Evolutionary conservation across 345 rosid genomes (phyloP).

Genomic region (Turnera subulata): DNA sequence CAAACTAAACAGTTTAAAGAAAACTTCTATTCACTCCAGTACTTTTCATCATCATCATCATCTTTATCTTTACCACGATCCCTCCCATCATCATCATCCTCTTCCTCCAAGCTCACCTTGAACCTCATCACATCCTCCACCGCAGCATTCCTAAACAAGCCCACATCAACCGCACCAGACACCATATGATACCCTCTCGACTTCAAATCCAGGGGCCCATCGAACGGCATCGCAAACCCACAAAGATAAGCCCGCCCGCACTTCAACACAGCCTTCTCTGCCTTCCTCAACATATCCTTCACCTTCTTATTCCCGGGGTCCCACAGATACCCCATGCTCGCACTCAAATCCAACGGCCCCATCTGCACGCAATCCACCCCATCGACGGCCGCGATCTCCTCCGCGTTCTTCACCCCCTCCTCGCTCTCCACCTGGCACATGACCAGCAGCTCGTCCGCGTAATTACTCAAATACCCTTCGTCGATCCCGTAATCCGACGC

Average conservation of each 20-base stretch:
- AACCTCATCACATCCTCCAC: constrained; percentile 75
- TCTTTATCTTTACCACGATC: constrained; percentile 1
- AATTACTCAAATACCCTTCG: constrained; percentile 66
- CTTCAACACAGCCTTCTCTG: constrained; percentile 64
- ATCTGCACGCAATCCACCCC: constrained; percentile 93
- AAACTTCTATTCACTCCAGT: constrained; percentile 49
- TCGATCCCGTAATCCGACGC: constrained; percentile 81
- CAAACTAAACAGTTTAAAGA: no score
- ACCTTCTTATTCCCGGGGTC: constrained; percentile 94
- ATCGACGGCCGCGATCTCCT: constrained; percentile 72
- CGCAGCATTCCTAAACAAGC: constrained; percentile 60
- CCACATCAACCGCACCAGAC: constrained; percentile 69
- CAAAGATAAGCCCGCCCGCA: constrained; percentile 50
- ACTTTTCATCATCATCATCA: constrained; percentile 48
- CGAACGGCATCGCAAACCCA: constrained; percentile 76
- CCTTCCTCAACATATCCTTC: constrained; percentile 53
- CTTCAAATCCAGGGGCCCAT: constrained; percentile 45
- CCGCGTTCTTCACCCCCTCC: constrained; percentile 59
- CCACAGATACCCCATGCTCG: constrained; percentile 80
- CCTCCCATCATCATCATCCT: constrained; percentile 23
- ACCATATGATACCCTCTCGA: constrained; percentile 77
- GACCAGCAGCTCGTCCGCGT: constrained; percentile 62
- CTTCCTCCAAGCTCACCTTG: constrained; percentile 38
- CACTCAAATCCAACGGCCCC: constrained; percentile 95
- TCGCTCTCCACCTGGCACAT: constrained; percentile 92